Evolutionary conservation across 2,329 filamentous ascomycete genomes (phyloP).

Genomic region (Mollisia scopiformis): DNA sequence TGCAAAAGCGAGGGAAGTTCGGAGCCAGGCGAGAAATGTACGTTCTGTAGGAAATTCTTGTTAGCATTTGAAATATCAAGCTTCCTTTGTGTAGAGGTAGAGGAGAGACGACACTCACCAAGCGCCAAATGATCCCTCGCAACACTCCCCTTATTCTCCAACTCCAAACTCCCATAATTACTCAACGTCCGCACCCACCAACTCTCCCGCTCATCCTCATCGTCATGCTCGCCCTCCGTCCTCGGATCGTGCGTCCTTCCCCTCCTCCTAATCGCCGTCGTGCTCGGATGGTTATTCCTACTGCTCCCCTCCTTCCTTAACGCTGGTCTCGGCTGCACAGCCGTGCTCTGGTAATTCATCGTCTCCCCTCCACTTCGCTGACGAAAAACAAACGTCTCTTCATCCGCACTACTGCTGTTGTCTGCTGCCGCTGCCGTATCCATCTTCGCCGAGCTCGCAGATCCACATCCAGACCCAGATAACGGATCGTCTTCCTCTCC

Average conservation of each 20-base stretch:
- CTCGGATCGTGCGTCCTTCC: slow-evolving; percentile 8
- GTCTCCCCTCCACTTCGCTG: slow-evolving; percentile 16
- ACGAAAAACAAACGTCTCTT: slow-evolving; percentile 43
- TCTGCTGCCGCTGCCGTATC: not conserved
- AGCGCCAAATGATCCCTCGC: slow-evolving; percentile 81
- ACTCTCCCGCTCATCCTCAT: slow-evolving; percentile 34
- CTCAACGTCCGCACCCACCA: slow-evolving; percentile 57
- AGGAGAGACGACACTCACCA: slow-evolving; percentile 50
- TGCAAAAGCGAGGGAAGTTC: slow-evolving; percentile 80
- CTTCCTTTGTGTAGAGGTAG: too few species aligned
- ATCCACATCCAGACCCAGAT: not conserved
- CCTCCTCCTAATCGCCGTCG: slow-evolving; percentile 18
- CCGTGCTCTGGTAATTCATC: slow-evolving; percentile 30
- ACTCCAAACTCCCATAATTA: slow-evolving; percentile 60
- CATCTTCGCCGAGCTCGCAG: too few species aligned
- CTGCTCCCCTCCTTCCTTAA: not conserved
- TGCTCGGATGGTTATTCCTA: slow-evolving; percentile 14
- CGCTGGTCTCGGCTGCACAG: not conserved
- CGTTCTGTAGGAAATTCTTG: slow-evolving; percentile 59
- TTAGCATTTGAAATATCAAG: slow-evolving; percentile 3
- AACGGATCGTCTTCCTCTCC: not conserved
- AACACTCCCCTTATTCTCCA: slow-evolving; percentile 86
- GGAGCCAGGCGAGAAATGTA: slow-evolving; percentile 84
- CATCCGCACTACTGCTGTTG: slow-evolving; percentile 36
- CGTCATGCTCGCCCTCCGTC: slow-evolving; percentile 9